phyloP scores from a whole-genome alignment of 345 rosid genomes.

The Linum lewisii region DNA sequence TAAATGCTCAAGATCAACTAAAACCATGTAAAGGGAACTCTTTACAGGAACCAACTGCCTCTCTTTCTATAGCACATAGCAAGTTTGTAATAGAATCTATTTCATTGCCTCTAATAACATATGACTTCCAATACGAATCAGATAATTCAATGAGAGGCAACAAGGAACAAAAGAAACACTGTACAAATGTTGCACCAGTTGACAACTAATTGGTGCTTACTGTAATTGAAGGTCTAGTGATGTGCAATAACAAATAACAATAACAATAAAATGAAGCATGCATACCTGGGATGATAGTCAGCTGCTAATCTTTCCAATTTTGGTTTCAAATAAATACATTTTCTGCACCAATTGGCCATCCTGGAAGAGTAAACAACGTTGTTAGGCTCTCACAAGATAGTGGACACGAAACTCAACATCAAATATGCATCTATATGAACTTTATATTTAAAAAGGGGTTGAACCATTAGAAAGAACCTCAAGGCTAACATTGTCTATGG shows the following conservation, averaged over 20 bases:
- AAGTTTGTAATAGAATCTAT: too few relatives aligned
- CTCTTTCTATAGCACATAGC: neutral
- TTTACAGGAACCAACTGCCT: neutral
- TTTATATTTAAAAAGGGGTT: too few relatives aligned
- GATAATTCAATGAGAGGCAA: neutral
- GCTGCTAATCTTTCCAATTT: conserved; percentile 85
- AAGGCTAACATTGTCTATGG: too few relatives aligned
- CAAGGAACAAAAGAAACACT: too few relatives aligned
- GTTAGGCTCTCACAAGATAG: conserved; percentile 11
- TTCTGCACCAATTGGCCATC: conserved; percentile 98
- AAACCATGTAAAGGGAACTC: neutral
- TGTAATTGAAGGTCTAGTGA: neutral
- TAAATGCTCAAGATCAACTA: neutral
- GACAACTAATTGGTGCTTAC: neutral
- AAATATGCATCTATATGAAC: too few relatives aligned
- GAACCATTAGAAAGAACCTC: too few relatives aligned
- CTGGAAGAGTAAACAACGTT: conserved; percentile 36
- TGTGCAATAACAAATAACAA: too few relatives aligned
- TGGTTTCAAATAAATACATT: conserved; percentile 78
- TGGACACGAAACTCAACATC: neutral
- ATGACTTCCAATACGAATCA: too few relatives aligned
- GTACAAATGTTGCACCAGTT: neutral
- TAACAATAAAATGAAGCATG: conserved; percentile 8
- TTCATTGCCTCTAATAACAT: too few relatives aligned
- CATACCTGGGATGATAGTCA: conserved; percentile 74